These are phyloP conservation scores for Sergeia podlipaevii DNA, from an alignment of 208 protist genomes.

Conservation along the genomic window DNA sequence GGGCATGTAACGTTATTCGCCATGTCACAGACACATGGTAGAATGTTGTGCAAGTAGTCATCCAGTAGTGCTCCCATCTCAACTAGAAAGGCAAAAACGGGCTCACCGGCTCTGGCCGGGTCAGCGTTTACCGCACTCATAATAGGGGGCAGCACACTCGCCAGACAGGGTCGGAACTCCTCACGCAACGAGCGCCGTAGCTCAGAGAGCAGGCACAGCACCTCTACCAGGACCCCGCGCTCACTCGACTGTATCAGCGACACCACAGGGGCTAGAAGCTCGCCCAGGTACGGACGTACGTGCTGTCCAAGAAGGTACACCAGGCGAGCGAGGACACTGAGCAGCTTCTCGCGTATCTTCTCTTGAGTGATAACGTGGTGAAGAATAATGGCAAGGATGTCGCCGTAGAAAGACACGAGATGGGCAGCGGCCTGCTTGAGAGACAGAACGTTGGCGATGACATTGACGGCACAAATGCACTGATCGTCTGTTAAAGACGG, in stretches of 20 bases:
- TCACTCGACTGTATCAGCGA: constrained; percentile 54
- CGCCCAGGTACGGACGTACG: constrained; percentile 60
- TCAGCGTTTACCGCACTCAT: constrained; percentile 57
- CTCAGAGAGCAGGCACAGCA: constrained; percentile 65
- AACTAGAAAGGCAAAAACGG: constrained; percentile 73
- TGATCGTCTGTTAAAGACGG: constrained; percentile 82
- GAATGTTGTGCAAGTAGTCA: constrained; percentile 71
- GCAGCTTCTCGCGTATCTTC: constrained; percentile 64
- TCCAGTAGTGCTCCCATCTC: constrained; percentile 74
- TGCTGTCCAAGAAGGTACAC: constrained; percentile 56
- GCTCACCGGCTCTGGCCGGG: constrained; percentile 40
- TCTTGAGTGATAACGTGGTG: constrained; percentile 46
- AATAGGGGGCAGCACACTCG: constrained; percentile 63
- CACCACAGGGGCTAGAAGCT: constrained; percentile 48
- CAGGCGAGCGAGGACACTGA: constrained; percentile 53
- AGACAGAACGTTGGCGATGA: constrained; percentile 70
- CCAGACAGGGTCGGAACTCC: constrained; percentile 79
- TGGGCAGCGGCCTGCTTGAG: constrained; percentile 44
- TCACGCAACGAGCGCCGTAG: constrained; percentile 68
- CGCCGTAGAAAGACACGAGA: constrained; percentile 45
- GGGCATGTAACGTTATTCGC: constrained; percentile 53
- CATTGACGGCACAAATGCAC: constrained; percentile 69
- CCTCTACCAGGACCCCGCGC: constrained; percentile 52
- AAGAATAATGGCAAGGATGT: constrained; percentile 65
- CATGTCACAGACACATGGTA: constrained; percentile 80